A percentile compares a stretch with the other conserved stretches of the same genome.
Evolutionary conservation across 2,329 filamentous ascomycete species (phyloP).

Genomic region (Beauveria sp.): DNA sequence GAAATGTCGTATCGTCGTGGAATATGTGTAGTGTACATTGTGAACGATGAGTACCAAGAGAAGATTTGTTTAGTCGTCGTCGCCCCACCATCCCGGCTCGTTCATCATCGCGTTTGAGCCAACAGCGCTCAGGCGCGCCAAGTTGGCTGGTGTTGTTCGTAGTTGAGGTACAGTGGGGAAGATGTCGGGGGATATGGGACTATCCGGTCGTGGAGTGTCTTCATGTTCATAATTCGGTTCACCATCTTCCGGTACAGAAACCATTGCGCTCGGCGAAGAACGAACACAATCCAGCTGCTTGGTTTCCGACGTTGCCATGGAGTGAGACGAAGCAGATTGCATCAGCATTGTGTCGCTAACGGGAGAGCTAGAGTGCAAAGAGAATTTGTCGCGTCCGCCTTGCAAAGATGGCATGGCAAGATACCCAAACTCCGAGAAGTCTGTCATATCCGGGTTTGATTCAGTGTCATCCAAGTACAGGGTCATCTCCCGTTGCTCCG

Average conservation of each 20-base stretch:
- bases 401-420: not conserved
- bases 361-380: not conserved
- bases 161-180: constrained; percentile 20
- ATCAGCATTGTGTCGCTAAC: not conserved
- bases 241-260: constrained; percentile 9
- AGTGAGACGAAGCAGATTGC: not conserved
- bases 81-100: constrained; percentile 32
- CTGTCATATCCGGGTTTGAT: constrained; percentile 30
- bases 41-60: not conserved
- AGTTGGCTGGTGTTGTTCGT: constrained; percentile 26
- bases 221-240: constrained; percentile 17
- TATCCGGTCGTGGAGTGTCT: constrained; percentile 33
- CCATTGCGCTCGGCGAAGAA: constrained; percentile 9
- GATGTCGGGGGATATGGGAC: constrained; percentile 28
- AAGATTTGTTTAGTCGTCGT: constrained; percentile 27
- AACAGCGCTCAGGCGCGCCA: constrained; percentile 35
- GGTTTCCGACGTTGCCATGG: constrained; percentile 5
- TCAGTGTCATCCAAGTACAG: constrained; percentile 25
- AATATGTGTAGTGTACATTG: not conserved
- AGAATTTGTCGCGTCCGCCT: not conserved
- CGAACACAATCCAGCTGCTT: not conserved
- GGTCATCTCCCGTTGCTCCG: constrained; percentile 14
- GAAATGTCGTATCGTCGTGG: constrained; percentile 10
- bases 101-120: constrained; percentile 21
- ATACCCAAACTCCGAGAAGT: constrained; percentile 27